Percentiles rank a stretch among this genome's conserved stretches.
Evolutionary conservation across 2,329 filamentous ascomycete species (phyloP).

Genomic region (Botryotinia globosa): DNA sequence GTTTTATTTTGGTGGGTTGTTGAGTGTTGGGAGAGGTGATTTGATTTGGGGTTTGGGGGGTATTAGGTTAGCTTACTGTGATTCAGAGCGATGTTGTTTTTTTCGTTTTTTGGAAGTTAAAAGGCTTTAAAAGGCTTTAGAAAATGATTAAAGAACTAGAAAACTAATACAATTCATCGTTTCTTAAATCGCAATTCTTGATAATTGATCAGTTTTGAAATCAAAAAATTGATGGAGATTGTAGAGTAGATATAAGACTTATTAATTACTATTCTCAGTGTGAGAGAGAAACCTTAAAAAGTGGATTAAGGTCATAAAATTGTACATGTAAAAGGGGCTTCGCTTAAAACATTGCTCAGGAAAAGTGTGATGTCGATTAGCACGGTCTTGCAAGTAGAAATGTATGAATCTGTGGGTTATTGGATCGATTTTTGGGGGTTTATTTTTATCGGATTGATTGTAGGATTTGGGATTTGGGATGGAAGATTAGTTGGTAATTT

Average conservation of each 20-base stretch:
- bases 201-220: accelerated
- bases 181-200: neutral
- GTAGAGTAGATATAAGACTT: neutral
- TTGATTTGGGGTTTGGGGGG: no score
- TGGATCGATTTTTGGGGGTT: neutral
- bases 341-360: neutral
- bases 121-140: no score
- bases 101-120: no score
- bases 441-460: neutral
- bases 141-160: neutral
- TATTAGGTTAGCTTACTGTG: no score
- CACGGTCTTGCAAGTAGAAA: neutral
- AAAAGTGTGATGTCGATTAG: neutral
- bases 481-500: neutral
- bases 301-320: neutral
- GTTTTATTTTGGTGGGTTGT: neutral
- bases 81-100: no score
- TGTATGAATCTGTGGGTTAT: neutral
- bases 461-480: neutral
- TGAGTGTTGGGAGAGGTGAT: no score
- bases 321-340: neutral
- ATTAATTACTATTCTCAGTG: neutral
- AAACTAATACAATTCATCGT: no score
- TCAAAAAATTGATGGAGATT: neutral
- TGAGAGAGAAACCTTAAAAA: neutral